A percentile compares a stretch with the other conserved stretches of the same genome.
Evolutionary conservation across 164 flowering plant genomes (phyloP).

Genomic region (Warburgia ugandensis): DNA sequence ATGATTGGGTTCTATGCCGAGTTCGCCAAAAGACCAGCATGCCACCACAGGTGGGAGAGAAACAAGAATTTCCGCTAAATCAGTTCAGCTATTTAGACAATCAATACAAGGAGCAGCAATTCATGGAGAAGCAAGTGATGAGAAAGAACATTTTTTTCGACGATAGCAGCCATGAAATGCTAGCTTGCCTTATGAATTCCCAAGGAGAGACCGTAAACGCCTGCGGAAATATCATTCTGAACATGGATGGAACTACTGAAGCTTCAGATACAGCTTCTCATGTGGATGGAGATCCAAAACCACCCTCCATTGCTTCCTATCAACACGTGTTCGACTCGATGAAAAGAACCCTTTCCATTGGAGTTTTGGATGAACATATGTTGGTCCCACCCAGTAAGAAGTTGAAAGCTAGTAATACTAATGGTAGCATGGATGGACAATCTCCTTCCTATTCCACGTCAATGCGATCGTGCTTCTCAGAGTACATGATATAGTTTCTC

Average conservation of each 20-base stretch:
- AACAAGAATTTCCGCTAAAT: not conserved
- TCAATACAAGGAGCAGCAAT: constrained; percentile 7
- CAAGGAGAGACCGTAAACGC: too few relatives aligned
- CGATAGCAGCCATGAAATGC: not conserved
- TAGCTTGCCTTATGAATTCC: not conserved
- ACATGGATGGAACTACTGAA: constrained; percentile 12
- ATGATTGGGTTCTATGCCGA: constrained; percentile 38
- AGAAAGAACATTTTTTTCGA: constrained; percentile 4
- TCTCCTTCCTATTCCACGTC: not conserved
- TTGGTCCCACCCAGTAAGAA: constrained; percentile 16
- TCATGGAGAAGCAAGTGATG: constrained; percentile 2
- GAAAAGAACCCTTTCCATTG: constrained; percentile 19
- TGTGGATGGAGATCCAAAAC: constrained; percentile 1
- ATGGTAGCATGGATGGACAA: not conserved
- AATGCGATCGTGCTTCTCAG: not conserved
- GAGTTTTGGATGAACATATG: constrained; percentile 19
- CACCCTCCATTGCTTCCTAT: constrained; percentile 8
- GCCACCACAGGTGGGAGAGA: constrained; percentile 8
- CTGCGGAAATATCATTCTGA: too few relatives aligned
- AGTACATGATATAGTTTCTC: constrained; percentile 1
- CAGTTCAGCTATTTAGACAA: constrained; percentile 4
- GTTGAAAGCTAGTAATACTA: not conserved
- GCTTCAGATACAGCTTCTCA: constrained; percentile 4
- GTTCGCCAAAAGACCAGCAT: constrained; percentile 18
- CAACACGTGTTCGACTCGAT: constrained; percentile 17